Conservation (phyloP, 768 basidiomycete species). For the Boletus sp. region DNA sequence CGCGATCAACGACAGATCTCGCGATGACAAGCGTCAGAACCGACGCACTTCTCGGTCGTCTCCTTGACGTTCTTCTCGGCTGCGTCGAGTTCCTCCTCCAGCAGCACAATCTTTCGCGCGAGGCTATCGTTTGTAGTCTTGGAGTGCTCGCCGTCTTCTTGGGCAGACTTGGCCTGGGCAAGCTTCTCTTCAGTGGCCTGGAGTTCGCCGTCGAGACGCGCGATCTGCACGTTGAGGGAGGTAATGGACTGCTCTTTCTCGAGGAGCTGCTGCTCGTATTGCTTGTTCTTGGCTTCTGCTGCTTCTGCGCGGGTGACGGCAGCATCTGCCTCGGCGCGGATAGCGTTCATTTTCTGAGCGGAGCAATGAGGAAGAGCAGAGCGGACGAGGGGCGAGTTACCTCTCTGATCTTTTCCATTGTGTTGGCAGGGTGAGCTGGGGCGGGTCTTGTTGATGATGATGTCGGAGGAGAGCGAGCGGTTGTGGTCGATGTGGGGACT, state of each 20-base stretch:
- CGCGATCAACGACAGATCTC: conserved; percentile 19
- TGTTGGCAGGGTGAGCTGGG: conserved; percentile 13
- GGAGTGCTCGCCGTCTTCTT: conserved; percentile 65
- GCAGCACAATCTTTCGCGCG: conserved; percentile 77
- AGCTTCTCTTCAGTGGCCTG: conserved; percentile 70
- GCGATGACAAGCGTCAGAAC: conserved; percentile 4
- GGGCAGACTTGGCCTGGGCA: conserved; percentile 56
- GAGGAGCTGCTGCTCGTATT: conserved; percentile 65
- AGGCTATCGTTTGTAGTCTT: conserved; percentile 73
- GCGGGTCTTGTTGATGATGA: conserved; percentile 1
- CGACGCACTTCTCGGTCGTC: conserved; percentile 88
- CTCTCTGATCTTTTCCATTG: conserved; percentile 51
- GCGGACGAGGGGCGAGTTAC: conserved; percentile 9
- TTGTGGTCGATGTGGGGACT: conserved; percentile 14
- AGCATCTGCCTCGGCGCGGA: conserved; percentile 83
- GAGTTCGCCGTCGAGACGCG: conserved; percentile 60
- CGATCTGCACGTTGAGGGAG: conserved; percentile 72
- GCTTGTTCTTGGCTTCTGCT: conserved; percentile 83
- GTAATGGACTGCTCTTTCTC: conserved; percentile 82
- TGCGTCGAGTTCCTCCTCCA: conserved; percentile 93
- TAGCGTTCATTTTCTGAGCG: conserved; percentile 63
- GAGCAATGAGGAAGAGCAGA: neutral
- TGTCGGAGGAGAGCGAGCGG: conserved; percentile 7
- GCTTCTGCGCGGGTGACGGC: conserved; percentile 81
- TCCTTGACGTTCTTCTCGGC: conserved; percentile 98